phyloP scores from a whole-genome alignment of 2,329 filamentous ascomycete species.

The Cladorrhinum sp. region DNA sequence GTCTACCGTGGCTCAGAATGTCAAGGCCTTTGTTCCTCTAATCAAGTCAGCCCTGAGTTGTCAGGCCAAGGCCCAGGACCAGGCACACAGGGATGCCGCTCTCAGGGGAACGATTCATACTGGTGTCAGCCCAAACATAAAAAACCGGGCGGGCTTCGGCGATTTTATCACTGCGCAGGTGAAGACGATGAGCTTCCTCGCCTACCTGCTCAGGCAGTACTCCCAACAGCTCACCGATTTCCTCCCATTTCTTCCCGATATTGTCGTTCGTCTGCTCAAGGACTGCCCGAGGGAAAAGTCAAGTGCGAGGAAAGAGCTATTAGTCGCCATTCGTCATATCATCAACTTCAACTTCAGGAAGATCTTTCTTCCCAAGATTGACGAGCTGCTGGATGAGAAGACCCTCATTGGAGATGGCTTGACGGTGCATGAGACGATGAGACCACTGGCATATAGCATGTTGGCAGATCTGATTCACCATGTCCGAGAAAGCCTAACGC shows the following conservation, averaged over 20 bases:
- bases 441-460: constrained; percentile 96
- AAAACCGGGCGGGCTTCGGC: constrained; percentile 89
- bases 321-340: constrained; percentile 96
- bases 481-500: constrained; percentile 81
- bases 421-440: constrained; percentile 94
- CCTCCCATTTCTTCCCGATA: constrained; percentile 76
- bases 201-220: constrained; percentile 86
- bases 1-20: constrained; percentile 73
- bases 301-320: constrained; percentile 84
- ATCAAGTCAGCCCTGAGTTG: constrained; percentile 88
- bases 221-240: constrained; percentile 86
- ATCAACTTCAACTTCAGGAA: constrained; percentile 99
- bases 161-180: constrained; percentile 98
- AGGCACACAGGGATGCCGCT: constrained; percentile 82
- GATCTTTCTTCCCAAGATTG: constrained; percentile 91
- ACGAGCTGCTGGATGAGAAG: constrained; percentile 88
- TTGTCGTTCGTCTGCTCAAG: constrained; percentile 85
- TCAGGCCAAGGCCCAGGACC: constrained; percentile 89
- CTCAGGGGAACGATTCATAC: constrained; percentile 80
- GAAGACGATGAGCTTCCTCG: constrained; percentile 98
- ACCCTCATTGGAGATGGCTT: constrained; percentile 93
- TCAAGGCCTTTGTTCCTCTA: constrained; percentile 86
- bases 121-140: constrained; percentile 89
- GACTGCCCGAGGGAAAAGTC: constrained; percentile 96
- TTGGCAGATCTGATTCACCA: constrained; percentile 97